These are phyloP conservation scores for Apiospora arundinis DNA, from an alignment of 2,329 filamentous ascomycete genomes.

Conservation along the genomic window DNA sequence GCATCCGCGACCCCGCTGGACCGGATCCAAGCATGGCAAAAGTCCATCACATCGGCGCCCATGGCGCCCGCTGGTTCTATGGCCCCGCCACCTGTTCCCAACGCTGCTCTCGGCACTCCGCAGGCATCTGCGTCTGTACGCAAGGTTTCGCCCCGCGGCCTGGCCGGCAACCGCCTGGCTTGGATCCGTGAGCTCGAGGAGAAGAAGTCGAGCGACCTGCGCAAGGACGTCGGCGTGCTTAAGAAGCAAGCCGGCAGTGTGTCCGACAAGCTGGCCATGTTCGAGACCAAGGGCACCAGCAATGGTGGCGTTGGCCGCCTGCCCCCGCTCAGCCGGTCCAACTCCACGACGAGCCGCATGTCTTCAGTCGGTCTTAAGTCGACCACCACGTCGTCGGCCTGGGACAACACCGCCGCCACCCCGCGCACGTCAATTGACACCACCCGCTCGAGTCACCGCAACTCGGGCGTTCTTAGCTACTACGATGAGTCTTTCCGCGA, in stretches of 20 bases:
- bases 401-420: slow-evolving; percentile 23
- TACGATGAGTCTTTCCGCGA: slow-evolving; percentile 30
- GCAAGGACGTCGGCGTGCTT: slow-evolving; percentile 23
- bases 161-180: slow-evolving; percentile 27
- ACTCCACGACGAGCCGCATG: slow-evolving; percentile 29
- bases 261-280: slow-evolving; percentile 28
- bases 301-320: slow-evolving; percentile 7
- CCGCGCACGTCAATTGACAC: slow-evolving; percentile 29
- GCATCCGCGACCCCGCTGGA: slow-evolving; percentile 25
- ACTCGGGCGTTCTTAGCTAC: slow-evolving; percentile 28
- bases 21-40: slow-evolving; percentile 28
- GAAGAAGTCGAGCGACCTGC: slow-evolving; percentile 26
- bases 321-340: slow-evolving; percentile 26
- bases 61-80: neutral
- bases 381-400: slow-evolving; percentile 20
- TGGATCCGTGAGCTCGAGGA: slow-evolving; percentile 30
- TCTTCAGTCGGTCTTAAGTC: slow-evolving; percentile 27
- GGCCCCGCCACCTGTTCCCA: slow-evolving; percentile 7
- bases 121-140: slow-evolving; percentile 18
- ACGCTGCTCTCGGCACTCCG: slow-evolving; percentile 19
- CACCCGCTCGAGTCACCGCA: slow-evolving; percentile 26
- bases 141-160: slow-evolving; percentile 23
- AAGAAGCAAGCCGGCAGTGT: slow-evolving; percentile 28
- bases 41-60: slow-evolving; percentile 26
- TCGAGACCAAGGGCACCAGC: slow-evolving; percentile 24